Conservation (phyloP, 2,329 filamentous ascomycete species). For the Colletotrichum plurivorum region DNA sequence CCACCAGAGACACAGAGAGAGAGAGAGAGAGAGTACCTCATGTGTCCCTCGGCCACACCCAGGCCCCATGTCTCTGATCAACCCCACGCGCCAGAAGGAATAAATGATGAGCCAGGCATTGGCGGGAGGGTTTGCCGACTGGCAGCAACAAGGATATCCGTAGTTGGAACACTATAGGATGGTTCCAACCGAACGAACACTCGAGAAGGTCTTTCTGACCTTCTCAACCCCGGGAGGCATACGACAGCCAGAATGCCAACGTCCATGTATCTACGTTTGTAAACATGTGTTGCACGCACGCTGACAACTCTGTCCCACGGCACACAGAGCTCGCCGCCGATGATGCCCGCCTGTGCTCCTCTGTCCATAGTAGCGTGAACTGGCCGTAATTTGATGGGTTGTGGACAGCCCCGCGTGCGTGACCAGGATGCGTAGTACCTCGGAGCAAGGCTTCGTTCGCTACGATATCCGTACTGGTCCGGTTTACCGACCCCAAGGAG, state of each 20-base stretch:
- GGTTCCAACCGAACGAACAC: slow-evolving; percentile 16
- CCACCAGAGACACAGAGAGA: no score
- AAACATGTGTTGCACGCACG: not conserved
- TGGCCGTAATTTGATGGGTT: slow-evolving; percentile 3
- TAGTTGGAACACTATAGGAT: slow-evolving; percentile 21
- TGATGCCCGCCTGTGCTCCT: not conserved
- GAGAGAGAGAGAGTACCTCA: no score
- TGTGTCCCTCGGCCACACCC: slow-evolving; percentile 11
- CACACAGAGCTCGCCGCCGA: slow-evolving; percentile 13
- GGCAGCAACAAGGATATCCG: not conserved
- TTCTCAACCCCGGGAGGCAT: not conserved
- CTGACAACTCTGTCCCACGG: not conserved
- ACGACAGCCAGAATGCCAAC: not conserved
- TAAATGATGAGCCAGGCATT: slow-evolving; percentile 25
- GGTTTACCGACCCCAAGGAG: not conserved
- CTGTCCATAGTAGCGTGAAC: not conserved
- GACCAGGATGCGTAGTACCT: not conserved
- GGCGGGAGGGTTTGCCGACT: slow-evolving; percentile 22
- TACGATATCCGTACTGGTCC: not conserved
- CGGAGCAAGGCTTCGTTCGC: not conserved
- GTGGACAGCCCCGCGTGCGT: not conserved
- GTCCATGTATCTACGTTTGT: not conserved
- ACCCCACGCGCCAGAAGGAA: slow-evolving; percentile 35
- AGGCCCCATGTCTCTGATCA: slow-evolving; percentile 36
- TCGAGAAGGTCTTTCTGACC: not conserved